Base-by-base conservation (phyloP, 2,329 filamentous ascomycete species). In the Ophiostoma sp. region DNA sequence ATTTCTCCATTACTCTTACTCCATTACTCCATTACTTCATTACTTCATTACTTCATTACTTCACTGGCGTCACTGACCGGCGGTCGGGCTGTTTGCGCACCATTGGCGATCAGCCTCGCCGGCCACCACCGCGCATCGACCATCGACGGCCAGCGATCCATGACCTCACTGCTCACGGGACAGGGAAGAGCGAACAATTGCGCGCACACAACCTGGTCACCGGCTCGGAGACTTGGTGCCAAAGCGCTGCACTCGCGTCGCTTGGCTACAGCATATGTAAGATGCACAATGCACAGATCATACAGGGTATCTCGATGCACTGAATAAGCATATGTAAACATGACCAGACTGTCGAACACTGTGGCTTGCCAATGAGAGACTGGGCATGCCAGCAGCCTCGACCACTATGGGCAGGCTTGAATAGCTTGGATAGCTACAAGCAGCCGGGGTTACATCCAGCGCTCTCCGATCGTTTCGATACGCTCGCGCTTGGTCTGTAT, bases 401-500 rank as follows among this genome's bases (percentile, higher is more conserved):
- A 27, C 27, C 27, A 27, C 27, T 27, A 27, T 27, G 27, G 27
- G 27, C 27, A 1, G 27, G 27, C 27, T 27, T 27, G 27, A 27
- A 27, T 27, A 27, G 27, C 27, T 27, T 27, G 27, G 27, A 27
- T 27, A 27, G 27, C 27, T 27, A 27, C 27, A 27, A 27, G 27
- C 27, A 27, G 27, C 27, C 49, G 27, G 49, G 49, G 49, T 55
- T 55, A 18, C 49, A 55, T 55, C 18, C 9, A 55, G 6, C 18
- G n/a, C 49, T 55, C 49, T 27, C n/a, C 49, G 49, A 55, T 27
- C 49, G 49, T 55, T 55, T 55, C n/a, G 49, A 36, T 55, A n/a
- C 27, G 49, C 49, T 14, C 12, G 45, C 27, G 49, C 49, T 14
- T 36, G 45, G 49, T 55, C 18, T 55, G 18, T 18, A 11, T n/a